phyloP scores from a whole-genome alignment of 352 stramenopile species.

The Elongisporangium anandrum region DNA sequence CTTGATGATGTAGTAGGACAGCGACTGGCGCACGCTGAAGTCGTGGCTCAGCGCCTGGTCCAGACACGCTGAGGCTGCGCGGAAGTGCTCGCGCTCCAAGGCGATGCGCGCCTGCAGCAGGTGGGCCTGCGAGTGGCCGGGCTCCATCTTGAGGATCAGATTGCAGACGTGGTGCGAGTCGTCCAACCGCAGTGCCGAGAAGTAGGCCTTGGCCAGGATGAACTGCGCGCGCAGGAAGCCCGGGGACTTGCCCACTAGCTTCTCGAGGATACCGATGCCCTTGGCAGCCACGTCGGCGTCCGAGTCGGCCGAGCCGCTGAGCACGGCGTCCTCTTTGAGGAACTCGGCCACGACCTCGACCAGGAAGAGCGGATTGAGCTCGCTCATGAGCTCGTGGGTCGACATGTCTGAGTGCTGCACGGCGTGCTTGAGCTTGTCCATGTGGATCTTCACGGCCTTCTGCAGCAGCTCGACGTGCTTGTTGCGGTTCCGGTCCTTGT shows the following conservation, averaged over 20 bases:
- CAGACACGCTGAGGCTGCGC: slow-evolving; percentile 61
- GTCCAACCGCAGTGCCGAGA: slow-evolving; percentile 60
- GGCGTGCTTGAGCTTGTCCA: slow-evolving; percentile 69
- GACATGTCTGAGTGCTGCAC: slow-evolving; percentile 61
- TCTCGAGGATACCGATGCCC: slow-evolving; percentile 77
- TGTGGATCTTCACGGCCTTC: slow-evolving; percentile 75
- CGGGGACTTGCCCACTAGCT: slow-evolving; percentile 77
- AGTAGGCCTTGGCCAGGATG: slow-evolving; percentile 78
- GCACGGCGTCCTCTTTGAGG: slow-evolving; percentile 33
- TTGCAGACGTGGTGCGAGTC: slow-evolving; percentile 78
- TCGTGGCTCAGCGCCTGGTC: slow-evolving; percentile 89
- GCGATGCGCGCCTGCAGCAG: slow-evolving; percentile 81
- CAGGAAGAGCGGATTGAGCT: slow-evolving; percentile 87
- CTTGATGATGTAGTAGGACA: slow-evolving; percentile 88
- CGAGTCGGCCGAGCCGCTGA: slow-evolving; percentile 6
- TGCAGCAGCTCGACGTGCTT: slow-evolving; percentile 75
- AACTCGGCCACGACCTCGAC: slow-evolving; percentile 86
- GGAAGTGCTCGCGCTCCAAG: slow-evolving; percentile 74
- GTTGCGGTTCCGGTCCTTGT: slow-evolving; percentile 59
- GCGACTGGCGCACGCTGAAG: slow-evolving; percentile 81
- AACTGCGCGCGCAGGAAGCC: slow-evolving; percentile 84
- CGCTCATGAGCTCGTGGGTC: slow-evolving; percentile 68
- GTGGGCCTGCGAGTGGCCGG: slow-evolving; percentile 65
- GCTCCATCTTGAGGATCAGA: slow-evolving; percentile 76
- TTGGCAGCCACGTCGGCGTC: slow-evolving; percentile 21